Conservation (phyloP, 2,329 filamentous ascomycete species). For the Claviceps citrina region DNA sequence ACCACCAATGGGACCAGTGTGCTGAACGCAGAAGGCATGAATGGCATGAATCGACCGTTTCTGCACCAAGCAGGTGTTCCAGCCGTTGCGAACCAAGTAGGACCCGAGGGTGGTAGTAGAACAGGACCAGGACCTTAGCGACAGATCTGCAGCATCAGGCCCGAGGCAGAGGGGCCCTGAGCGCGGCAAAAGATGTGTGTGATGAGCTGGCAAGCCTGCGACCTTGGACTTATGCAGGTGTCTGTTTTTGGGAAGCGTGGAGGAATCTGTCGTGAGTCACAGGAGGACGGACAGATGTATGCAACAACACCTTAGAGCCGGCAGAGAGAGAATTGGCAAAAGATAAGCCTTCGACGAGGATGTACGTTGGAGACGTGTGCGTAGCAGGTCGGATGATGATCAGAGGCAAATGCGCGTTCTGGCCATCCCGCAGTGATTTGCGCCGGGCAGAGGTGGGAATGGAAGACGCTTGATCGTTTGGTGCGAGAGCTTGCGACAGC, state of each 20-base stretch:
- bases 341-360: neutral
- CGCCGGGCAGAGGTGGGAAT: neutral
- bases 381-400: neutral
- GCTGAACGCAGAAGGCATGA: neutral
- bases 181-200: conserved; percentile 3
- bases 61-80: neutral
- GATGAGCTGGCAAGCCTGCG: conserved; percentile 7
- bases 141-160: conserved; percentile 6
- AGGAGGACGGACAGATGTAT: neutral
- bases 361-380: neutral
- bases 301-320: conserved; percentile 1
- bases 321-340: neutral
- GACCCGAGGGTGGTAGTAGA: conserved; percentile 2
- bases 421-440: neutral
- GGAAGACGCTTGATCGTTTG: neutral
- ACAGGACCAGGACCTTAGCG: conserved; percentile 5
- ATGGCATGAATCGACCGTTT: neutral
- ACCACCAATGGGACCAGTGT: neutral
- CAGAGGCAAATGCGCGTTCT: neutral
- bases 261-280: conserved; percentile 5
- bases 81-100: conserved; percentile 1
- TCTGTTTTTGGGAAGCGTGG: conserved; percentile 5
- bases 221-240: conserved; percentile 5
- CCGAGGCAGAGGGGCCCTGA: conserved; percentile 5
- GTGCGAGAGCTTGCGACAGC: conserved; percentile 1